A percentile compares a stretch with the other conserved stretches of the same genome.
Conservation (phyloP, 352 stramenopile genomes). For the Plasmopara muralis region DNA sequence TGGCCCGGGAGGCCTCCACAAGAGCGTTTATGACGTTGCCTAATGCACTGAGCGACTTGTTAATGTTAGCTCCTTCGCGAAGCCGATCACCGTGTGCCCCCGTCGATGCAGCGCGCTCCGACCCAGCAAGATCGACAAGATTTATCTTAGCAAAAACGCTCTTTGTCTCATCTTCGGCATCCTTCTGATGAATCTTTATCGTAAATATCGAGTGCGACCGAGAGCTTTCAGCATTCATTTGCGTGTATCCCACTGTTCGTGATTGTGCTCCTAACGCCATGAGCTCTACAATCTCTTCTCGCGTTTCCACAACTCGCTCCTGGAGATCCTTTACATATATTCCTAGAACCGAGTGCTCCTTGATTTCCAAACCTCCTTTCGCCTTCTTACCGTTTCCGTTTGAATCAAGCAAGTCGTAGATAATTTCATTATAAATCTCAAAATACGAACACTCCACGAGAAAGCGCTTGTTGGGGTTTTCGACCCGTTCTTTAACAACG, state of each 20-base stretch:
- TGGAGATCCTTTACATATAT: conserved; percentile 92
- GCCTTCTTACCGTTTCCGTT: conserved; percentile 83
- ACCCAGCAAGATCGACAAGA: conserved; percentile 91
- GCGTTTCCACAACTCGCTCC: conserved; percentile 81
- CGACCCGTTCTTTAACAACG: conserved; percentile 52
- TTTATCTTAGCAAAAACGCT: conserved; percentile 92
- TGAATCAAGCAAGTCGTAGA: conserved; percentile 91
- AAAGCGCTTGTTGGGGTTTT: conserved; percentile 75
- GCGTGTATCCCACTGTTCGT: conserved; percentile 76
- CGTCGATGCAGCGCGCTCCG: conserved; percentile 87
- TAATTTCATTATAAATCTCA: conserved; percentile 96
- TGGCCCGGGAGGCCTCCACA: conserved; percentile 66
- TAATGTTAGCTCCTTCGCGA: conserved; percentile 93
- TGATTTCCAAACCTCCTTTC: conserved; percentile 88
- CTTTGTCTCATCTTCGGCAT: conserved; percentile 72
- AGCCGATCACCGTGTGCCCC: conserved; percentile 85
- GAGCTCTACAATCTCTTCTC: conserved; percentile 79
- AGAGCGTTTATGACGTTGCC: conserved; percentile 93
- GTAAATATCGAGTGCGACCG: conserved; percentile 95
- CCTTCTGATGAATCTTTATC: conserved; percentile 93
- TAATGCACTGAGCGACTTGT: conserved; percentile 89
- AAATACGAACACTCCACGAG: conserved; percentile 92
- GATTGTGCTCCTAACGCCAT: conserved; percentile 65
- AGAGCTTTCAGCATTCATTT: conserved; percentile 92
- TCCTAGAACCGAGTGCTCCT: conserved; percentile 90